These are phyloP conservation scores for Aphanomyces astaci DNA, from an alignment of 352 stramenopile genomes.

Conservation along the genomic window DNA sequence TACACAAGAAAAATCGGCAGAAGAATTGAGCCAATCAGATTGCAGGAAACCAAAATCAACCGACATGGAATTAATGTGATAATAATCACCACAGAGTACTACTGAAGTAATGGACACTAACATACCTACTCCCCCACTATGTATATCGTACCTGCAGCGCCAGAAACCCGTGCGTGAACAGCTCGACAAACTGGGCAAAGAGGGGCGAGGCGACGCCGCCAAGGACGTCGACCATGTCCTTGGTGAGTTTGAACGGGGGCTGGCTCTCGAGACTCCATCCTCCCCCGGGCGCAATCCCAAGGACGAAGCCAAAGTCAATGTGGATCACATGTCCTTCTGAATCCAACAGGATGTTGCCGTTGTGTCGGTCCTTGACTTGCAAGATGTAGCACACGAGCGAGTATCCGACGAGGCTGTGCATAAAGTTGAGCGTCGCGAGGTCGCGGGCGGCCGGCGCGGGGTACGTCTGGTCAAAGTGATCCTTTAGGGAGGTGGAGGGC, in stretches of 20 bases:
- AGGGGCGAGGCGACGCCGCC: conserved; percentile 46
- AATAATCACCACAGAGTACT: too few relatives aligned
- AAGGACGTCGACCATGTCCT: conserved; percentile 91
- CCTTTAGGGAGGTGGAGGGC: conserved; percentile 64
- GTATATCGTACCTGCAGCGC: conserved; percentile 25
- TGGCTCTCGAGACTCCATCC: conserved; percentile 86
- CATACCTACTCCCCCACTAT: too few relatives aligned
- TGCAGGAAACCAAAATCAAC: too few relatives aligned
- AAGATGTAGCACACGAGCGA: conserved; percentile 81
- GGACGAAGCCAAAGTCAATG: conserved; percentile 97
- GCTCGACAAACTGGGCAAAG: conserved; percentile 63
- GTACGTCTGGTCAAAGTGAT: conserved; percentile 91
- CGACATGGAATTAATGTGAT: too few relatives aligned
- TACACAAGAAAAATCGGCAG: too few relatives aligned
- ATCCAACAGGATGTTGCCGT: conserved; percentile 95
- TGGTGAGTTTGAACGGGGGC: conserved; percentile 94
- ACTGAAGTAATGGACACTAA: too few relatives aligned
- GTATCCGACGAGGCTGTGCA: conserved; percentile 62
- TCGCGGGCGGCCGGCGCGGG: conserved; percentile 31
- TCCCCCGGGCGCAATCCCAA: conserved; percentile 90
- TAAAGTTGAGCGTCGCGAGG: conserved; percentile 44
- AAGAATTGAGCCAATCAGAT: too few relatives aligned
- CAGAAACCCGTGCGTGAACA: conserved; percentile 48
- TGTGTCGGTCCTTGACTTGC: conserved; percentile 93
- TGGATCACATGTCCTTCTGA: conserved; percentile 85